Evolutionary conservation across 192 early-diverging fungal species (phyloP), one percentile per base, ranked within the genome.

Genomic region (Backusella psychrophila): DNA sequence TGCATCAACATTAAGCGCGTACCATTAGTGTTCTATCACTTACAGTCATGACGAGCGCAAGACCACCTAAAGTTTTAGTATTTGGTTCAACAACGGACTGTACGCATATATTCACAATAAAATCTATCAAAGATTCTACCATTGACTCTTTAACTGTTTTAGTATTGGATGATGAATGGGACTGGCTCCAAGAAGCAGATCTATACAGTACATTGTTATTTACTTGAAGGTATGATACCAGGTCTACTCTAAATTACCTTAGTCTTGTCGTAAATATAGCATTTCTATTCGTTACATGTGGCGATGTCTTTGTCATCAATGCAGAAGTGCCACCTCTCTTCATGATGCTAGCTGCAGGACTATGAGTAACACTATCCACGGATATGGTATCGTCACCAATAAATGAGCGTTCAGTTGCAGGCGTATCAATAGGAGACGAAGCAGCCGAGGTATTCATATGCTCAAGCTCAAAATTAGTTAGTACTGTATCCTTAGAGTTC

Each of bases 101-200:
- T 41, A 90, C 80, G 17, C 83, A 79, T 9, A 90, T 84, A 19
- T 76, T 77, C 21, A 91, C 85, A 63, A 92, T 76, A n/a, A 89
- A 79, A 71, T 90, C 84, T 6, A 91, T 33, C 35, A 89, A 49
- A 9, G 84, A 80, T 67, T 86, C 71, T 4, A 85, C 70, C 44
- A 82, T 84, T 15, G 81, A 73, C 2, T 77, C 72, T 39, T 80
- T 77, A 15, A 75, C 19, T 38, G 38, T 15, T 4, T 69, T 69
- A 5, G 17, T 71, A 33, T 3, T 31, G 19, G 38, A 21, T 53
- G 46, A 38, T 31, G 39, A 68, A 38, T 21, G 36, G 11, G 26
- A 44, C n/a, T 52, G 53, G 31, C 66, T 69, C 70, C 63, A 73
- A 31, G 59, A 78, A 35, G 77, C 71, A 39, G 74, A 74, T 63